These are phyloP conservation scores for Pseudocercospora crystallina DNA, from an alignment of 2,329 filamentous ascomycete genomes.

Conservation along the genomic window DNA sequence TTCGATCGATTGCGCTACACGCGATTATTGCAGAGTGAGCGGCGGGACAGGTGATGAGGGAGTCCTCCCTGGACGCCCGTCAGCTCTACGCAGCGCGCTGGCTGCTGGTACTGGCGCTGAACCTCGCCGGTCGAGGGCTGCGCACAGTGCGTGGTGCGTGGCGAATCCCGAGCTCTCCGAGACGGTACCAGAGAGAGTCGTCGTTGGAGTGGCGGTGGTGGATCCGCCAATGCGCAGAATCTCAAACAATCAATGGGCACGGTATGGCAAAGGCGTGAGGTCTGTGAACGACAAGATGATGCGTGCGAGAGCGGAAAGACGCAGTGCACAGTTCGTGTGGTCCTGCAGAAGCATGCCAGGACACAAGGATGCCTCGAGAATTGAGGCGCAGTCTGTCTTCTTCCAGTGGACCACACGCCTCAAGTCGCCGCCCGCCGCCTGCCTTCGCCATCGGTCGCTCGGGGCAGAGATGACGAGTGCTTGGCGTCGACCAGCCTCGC, in stretches of 20 bases:
- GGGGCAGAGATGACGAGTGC: not conserved
- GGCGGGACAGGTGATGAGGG: no score
- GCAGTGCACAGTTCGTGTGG: slow-evolving; percentile 2
- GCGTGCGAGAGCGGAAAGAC: not conserved
- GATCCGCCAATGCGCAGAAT: not conserved
- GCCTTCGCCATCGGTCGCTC: not conserved
- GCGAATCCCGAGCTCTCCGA: slow-evolving; percentile 1
- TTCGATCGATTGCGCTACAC: no score
- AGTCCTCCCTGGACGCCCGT: no score
- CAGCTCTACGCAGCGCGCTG: no score
- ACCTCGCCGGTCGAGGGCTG: no score
- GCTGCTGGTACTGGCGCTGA: no score
- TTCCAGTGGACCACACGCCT: not conserved
- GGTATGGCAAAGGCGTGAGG: not conserved
- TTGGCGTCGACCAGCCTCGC: not conserved
- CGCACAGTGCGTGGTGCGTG: not conserved
- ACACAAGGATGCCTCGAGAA: not conserved
- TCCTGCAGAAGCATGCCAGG: slow-evolving; percentile 3
- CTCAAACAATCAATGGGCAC: not conserved
- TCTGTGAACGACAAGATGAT: not conserved
- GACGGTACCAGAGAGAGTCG: not conserved
- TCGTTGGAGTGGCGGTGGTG: not conserved
- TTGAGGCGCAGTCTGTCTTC: slow-evolving; percentile 3
- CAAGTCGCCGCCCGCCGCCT: not conserved
- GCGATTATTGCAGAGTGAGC: no score